Evolutionary conservation across 208 protist genomes (phyloP).

Genomic region (Trypanosoma congolense): DNA sequence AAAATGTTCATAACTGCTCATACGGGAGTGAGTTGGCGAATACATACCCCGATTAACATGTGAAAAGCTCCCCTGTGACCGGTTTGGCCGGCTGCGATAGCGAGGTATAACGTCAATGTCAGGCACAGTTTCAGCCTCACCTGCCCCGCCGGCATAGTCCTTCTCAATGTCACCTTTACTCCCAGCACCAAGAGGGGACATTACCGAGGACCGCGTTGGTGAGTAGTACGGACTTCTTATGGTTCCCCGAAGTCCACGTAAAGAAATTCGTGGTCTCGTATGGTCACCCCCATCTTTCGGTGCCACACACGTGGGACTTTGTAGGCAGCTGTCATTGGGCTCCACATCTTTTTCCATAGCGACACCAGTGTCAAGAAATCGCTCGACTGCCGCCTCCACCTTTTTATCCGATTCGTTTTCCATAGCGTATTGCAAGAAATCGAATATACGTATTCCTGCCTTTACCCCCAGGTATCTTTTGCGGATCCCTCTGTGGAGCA

Average conservation of each 20-base stretch:
- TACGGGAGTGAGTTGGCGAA: constrained; percentile 19
- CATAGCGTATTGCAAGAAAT: not conserved
- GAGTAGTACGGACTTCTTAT: not conserved
- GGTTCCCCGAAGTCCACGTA: not conserved
- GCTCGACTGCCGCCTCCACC: not conserved
- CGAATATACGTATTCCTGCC: too few species aligned
- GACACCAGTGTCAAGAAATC: not conserved
- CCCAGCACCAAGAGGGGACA: not conserved
- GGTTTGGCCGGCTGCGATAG: constrained; percentile 11
- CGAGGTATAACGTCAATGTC: constrained; percentile 20
- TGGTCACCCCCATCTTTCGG: not conserved
- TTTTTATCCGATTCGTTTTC: not conserved
- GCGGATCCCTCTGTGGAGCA: too few species aligned
- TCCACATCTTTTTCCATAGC: not conserved
- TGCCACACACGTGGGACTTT: not conserved
- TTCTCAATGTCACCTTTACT: not conserved
- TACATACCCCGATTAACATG: constrained; percentile 9
- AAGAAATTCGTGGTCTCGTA: not conserved
- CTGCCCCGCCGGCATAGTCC: not conserved
- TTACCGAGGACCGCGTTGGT: not conserved
- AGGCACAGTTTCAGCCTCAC: constrained; percentile 5
- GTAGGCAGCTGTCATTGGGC: not conserved
- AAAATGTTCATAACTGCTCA: constrained; percentile 25
- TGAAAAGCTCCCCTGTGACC: constrained; percentile 22
- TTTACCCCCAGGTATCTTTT: too few species aligned